Percentiles rank a stretch among this genome's conserved stretches.
These are phyloP conservation scores for Rutstroemia sp. DNA, from an alignment of 2,329 filamentous ascomycete species.

Conservation along the genomic window DNA sequence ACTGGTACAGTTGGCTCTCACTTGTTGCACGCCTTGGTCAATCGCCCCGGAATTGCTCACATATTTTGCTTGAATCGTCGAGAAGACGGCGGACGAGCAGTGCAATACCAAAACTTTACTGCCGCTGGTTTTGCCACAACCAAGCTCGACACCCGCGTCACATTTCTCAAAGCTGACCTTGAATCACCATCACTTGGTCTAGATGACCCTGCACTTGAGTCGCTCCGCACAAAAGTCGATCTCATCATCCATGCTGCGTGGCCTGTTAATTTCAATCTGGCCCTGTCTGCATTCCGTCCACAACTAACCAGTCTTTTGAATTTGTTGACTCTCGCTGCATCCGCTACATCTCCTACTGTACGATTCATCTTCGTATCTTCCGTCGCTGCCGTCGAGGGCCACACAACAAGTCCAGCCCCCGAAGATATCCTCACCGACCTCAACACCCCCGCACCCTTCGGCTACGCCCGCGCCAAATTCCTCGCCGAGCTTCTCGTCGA, in stretches of 20 bases:
- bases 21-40: constrained; percentile 34
- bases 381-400: constrained; percentile 11
- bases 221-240: constrained; percentile 11
- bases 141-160: constrained; percentile 30
- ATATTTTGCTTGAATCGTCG: constrained; percentile 42
- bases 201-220: background rate
- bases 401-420: background rate
- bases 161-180: constrained; percentile 43
- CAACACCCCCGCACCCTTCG: constrained; percentile 28
- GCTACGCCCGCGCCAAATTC: constrained; percentile 18
- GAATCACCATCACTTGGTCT: constrained; percentile 42
- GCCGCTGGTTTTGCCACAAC: constrained; percentile 33
- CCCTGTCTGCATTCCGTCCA: constrained; percentile 29
- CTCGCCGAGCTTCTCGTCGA: constrained; percentile 32
- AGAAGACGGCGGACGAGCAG: background rate
- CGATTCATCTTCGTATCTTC: constrained; percentile 22
- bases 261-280: constrained; percentile 33
- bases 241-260: constrained; percentile 25
- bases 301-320: constrained; percentile 34
- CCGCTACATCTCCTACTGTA: constrained; percentile 4
- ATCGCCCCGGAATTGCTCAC: constrained; percentile 25
- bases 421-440: constrained; percentile 12
- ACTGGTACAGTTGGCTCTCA: constrained; percentile 42
- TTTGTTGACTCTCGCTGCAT: constrained; percentile 24
- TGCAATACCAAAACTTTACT: constrained; percentile 16